Percentiles rank a stretch among this genome's conserved stretches.
Evolutionary conservation across 768 basidiomycete genomes (phyloP).

Genomic region (Pleurotus sapidus): DNA sequence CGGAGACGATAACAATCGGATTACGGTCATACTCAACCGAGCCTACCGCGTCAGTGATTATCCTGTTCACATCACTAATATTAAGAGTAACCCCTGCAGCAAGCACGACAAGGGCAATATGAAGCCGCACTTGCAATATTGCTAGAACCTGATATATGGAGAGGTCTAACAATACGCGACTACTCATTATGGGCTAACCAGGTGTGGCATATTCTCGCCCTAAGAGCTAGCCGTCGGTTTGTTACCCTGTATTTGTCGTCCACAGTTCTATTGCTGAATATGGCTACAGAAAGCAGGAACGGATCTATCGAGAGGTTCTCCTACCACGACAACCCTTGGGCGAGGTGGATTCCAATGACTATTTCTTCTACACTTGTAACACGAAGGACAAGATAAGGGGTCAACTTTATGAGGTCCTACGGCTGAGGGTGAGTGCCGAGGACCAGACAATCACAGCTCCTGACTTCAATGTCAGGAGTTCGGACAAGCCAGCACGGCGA

Average conservation of each 20-base stretch:
- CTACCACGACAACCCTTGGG: slow-evolving; percentile 57
- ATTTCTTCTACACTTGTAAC: slow-evolving; percentile 44
- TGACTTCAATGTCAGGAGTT: slow-evolving; percentile 41
- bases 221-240: slow-evolving; percentile 70
- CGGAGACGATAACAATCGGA: slow-evolving; percentile 56
- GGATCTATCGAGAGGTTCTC: slow-evolving; percentile 64
- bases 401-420: slow-evolving; percentile 42
- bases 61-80: background rate
- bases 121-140: slow-evolving; percentile 58
- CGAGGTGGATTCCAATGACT: slow-evolving; percentile 52
- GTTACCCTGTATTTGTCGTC: slow-evolving; percentile 10
- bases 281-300: slow-evolving; percentile 54
- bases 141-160: slow-evolving; percentile 70
- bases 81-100: slow-evolving; percentile 30
- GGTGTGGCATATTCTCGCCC: slow-evolving; percentile 73
- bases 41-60: slow-evolving; percentile 56
- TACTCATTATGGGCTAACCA: slow-evolving; percentile 73
- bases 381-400: slow-evolving; percentile 38
- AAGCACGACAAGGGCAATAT: slow-evolving; percentile 68
- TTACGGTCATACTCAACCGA: slow-evolving; percentile 60
- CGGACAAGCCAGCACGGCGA: slow-evolving; percentile 57
- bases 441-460: background rate
- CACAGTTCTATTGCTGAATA: background rate
- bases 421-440: slow-evolving; percentile 38
- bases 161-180: slow-evolving; percentile 58